A percentile compares a stretch with the other conserved stretches of the same genome.
Conservation (phyloP, 2,329 filamentous ascomycete species). For the Pseudogymnoascus sp. region DNA sequence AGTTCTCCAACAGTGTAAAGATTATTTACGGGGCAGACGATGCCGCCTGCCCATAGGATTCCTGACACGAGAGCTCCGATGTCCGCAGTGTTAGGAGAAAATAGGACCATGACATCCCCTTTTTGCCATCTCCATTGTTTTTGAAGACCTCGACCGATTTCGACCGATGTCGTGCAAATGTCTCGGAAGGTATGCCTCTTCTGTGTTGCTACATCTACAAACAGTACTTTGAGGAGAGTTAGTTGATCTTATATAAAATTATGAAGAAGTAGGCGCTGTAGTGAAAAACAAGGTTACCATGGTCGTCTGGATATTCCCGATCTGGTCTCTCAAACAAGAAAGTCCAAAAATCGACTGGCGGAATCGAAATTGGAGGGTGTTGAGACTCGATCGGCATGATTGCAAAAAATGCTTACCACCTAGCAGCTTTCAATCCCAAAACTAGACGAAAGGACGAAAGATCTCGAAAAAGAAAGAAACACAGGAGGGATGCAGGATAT, state of each 20-base stretch:
- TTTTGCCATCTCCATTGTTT: slow-evolving; percentile 66
- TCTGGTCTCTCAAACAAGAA: slow-evolving; percentile 65
- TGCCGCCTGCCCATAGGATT: slow-evolving; percentile 69
- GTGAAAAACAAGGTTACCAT: slow-evolving; percentile 42
- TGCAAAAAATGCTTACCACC: not conserved
- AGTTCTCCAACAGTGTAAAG: slow-evolving; percentile 77
- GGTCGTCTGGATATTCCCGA: slow-evolving; percentile 58
- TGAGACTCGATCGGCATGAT: slow-evolving; percentile 41
- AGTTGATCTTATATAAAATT: not conserved
- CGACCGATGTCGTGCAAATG: slow-evolving; percentile 52
- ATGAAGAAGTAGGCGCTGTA: slow-evolving; percentile 18
- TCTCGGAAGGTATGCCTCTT: slow-evolving; percentile 59
- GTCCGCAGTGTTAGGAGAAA: slow-evolving; percentile 76
- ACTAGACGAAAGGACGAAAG: not conserved
- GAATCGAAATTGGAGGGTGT: slow-evolving; percentile 59
- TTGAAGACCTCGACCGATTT: slow-evolving; percentile 70
- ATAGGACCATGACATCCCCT: slow-evolving; percentile 72
- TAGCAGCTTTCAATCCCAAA: not conserved
- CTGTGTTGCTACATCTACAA: slow-evolving; percentile 62
- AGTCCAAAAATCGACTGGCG: slow-evolving; percentile 66
- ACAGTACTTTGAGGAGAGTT: slow-evolving; percentile 38
- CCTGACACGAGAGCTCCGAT: slow-evolving; percentile 69
- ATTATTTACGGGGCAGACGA: slow-evolving; percentile 73
- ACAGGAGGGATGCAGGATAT: not conserved
- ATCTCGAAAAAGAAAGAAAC: not conserved